Conservation (phyloP, 192 early-diverging fungal species). For the Cladochytrium replicatum region DNA sequence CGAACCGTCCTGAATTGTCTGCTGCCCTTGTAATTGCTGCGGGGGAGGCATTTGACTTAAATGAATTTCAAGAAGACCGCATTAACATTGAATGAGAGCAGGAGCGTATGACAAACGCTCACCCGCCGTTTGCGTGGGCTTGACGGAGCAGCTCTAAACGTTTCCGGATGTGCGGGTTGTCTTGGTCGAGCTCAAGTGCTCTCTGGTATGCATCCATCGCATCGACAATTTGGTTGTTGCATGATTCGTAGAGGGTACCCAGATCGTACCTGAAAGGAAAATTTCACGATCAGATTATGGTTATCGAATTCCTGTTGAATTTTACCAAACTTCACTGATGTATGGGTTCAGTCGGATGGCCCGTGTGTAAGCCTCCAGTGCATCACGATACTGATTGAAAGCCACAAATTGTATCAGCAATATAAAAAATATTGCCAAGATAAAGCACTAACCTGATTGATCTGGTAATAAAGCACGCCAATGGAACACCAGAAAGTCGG, state of each 20-base stretch:
- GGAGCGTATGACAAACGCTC: too few relatives aligned
- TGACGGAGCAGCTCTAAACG: conserved; percentile 39
- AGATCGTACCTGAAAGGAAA: conserved; percentile 66
- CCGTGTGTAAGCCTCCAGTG: conserved; percentile 91
- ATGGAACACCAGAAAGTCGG: conserved; percentile 99
- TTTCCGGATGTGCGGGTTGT: conserved; percentile 80
- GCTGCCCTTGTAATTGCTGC: too few relatives aligned
- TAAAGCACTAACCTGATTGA: conserved; percentile 70
- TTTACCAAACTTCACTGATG: conserved; percentile 91
- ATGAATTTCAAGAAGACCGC: too few relatives aligned
- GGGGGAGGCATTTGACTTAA: too few relatives aligned
- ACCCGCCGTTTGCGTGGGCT: conserved; percentile 22
- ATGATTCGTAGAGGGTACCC: conserved; percentile 92
- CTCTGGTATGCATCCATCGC: conserved; percentile 94
- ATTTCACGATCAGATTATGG: too few relatives aligned
- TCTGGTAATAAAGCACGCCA: conserved; percentile 95
- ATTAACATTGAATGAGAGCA: too few relatives aligned
- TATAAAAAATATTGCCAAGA: too few relatives aligned
- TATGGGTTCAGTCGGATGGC: conserved; percentile 90
- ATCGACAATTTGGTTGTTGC: conserved; percentile 94
- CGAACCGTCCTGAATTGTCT: too few relatives aligned
- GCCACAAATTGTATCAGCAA: not conserved
- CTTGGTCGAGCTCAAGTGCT: conserved; percentile 84
- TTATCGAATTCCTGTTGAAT: not conserved
- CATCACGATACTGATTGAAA: conserved; percentile 69